These are phyloP conservation scores for Russula vinacea DNA, from an alignment of 768 basidiomycete species.

Conservation along the genomic window DNA sequence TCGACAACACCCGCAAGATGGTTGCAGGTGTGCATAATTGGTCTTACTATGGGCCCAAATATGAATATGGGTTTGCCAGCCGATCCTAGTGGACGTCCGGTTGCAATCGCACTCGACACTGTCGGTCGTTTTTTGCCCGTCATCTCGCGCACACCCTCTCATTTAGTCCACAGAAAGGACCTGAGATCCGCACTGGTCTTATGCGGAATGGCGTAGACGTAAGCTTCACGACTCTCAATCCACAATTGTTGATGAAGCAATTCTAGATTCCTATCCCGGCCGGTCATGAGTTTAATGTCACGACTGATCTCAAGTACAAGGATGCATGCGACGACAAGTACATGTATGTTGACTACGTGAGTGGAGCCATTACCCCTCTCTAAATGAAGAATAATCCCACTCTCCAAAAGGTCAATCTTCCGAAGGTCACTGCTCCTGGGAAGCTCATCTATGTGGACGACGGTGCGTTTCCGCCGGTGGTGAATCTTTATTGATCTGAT, in stretches of 20 bases:
- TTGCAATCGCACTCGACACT: conserved; percentile 97
- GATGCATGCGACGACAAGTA: conserved; percentile 78
- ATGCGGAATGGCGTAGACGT: conserved; percentile 87
- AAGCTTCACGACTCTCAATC: conserved; percentile 20
- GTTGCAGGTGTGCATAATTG: conserved; percentile 55
- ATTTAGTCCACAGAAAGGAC: conserved; percentile 74
- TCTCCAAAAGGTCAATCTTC: conserved; percentile 67
- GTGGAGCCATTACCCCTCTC: conserved; percentile 35
- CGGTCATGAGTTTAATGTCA: conserved; percentile 91
- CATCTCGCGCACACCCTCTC: conserved; percentile 2
- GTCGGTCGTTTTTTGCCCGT: conserved; percentile 45
- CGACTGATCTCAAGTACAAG: conserved; percentile 78
- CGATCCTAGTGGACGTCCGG: conserved; percentile 76
- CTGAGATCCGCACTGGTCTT: conserved; percentile 96
- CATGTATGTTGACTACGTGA: conserved; percentile 91
- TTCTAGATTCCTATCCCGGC: conserved; percentile 74
- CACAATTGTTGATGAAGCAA: not conserved
- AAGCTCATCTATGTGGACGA: conserved; percentile 98
- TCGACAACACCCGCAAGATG: conserved; percentile 93
- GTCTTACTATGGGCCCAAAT: not conserved
- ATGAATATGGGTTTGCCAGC: conserved; percentile 39
- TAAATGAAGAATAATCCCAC: not conserved
- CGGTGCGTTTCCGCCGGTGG: conserved; percentile 46
- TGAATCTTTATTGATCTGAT: conserved; percentile 1
- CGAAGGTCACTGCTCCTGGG: conserved; percentile 95